A percentile compares a stretch with the other conserved stretches of the same genome.
These are phyloP conservation scores for Fusarium sp. DNA, from an alignment of 2,329 filamentous ascomycete species.

Conservation along the genomic window DNA sequence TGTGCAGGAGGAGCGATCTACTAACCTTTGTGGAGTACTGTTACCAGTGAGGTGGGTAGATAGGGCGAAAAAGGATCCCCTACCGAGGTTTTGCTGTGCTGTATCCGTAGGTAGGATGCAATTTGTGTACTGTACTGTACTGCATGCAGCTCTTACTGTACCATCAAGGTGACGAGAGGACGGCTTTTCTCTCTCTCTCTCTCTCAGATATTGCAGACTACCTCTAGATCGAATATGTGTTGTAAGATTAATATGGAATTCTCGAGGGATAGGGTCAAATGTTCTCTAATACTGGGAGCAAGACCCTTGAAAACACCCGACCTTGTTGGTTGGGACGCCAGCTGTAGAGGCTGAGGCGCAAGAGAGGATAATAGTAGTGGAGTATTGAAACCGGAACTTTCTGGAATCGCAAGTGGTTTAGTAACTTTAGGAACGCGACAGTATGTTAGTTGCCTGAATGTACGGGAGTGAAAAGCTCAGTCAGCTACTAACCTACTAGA, in stretches of 20 bases:
- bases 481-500: not conserved
- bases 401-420: not conserved
- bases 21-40: conserved; percentile 37
- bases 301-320: conserved; percentile 7
- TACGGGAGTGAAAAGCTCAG: not conserved
- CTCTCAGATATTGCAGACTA: not conserved
- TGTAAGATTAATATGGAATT: not conserved
- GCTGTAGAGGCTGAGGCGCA: not conserved
- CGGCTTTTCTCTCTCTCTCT: not conserved
- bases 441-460: not conserved
- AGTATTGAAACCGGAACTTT: conserved; percentile 1
- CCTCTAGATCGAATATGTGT: not conserved
- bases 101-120: not conserved
- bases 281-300: not conserved
- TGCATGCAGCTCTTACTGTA: not conserved
- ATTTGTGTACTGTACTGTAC: not conserved
- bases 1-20: conserved; percentile 42
- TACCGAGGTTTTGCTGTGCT: not conserved
- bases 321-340: conserved; percentile 19
- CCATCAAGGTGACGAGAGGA: not conserved
- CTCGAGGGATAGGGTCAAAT: not conserved
- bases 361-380: conserved; percentile 4
- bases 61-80: not conserved
- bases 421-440: not conserved
- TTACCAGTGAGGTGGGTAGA: conserved; percentile 34